Evolutionary conservation across 192 early-diverging fungal genomes (phyloP).

Genomic region (Podila epigama): DNA sequence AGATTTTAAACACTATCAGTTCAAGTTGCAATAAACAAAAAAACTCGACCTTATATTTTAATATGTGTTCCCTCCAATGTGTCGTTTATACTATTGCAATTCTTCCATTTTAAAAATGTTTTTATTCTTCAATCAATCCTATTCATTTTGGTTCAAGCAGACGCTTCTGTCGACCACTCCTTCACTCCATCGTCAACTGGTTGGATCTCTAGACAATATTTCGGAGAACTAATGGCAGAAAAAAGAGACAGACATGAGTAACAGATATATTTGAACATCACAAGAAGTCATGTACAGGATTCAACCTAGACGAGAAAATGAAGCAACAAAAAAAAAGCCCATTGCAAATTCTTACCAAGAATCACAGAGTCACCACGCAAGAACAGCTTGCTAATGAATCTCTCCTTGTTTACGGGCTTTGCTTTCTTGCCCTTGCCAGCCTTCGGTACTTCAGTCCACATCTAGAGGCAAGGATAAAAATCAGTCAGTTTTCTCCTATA

Average conservation of each 20-base stretch:
- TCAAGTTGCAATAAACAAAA: conserved; percentile 50
- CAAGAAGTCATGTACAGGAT: too few relatives aligned
- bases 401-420: conserved; percentile 96
- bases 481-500: not conserved
- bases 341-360: conserved; percentile 81
- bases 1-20: conserved; percentile 29
- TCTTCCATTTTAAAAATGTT: too few relatives aligned
- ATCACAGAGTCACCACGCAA: conserved; percentile 96
- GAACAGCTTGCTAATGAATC: conserved; percentile 99
- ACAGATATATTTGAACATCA: too few relatives aligned
- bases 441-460: conserved; percentile 97
- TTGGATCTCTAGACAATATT: conserved; percentile 28
- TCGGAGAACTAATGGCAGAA: conserved; percentile 23
- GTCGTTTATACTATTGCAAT: not conserved
- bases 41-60: too few relatives aligned
- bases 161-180: not conserved
- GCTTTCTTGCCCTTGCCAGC: conserved; percentile 95
- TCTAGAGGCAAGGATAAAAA: conserved; percentile 54
- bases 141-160: not conserved
- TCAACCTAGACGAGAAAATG: too few relatives aligned
- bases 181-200: not conserved
- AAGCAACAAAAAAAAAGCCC: too few relatives aligned
- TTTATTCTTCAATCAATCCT: not conserved
- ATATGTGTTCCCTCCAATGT: too few relatives aligned
- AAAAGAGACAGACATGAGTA: not conserved